Evolutionary conservation across 441 rosid genomes (phyloP).

Genomic region (Erysimum cheiri): DNA sequence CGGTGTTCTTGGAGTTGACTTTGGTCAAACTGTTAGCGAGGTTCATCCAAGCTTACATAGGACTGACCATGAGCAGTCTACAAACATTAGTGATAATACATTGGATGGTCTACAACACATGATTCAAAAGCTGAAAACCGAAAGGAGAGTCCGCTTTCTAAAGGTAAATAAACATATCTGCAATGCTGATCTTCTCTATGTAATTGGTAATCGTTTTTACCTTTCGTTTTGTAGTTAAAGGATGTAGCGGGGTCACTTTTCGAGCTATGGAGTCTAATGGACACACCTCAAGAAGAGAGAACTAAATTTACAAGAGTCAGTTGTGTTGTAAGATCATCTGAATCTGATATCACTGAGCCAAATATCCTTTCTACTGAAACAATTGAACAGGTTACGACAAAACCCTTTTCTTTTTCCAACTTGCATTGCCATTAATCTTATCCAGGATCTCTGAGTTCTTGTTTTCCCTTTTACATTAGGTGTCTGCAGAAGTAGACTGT

Average conservation of each 20-base stretch:
- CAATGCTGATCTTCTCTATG: background rate
- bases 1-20: constrained; percentile 87
- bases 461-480: constrained; percentile 51
- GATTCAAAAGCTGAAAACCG: constrained; percentile 70
- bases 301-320: constrained; percentile 58
- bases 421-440: background rate
- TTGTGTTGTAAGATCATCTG: constrained; percentile 63
- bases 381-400: constrained; percentile 45
- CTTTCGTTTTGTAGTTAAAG: constrained; percentile 66
- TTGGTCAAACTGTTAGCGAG: constrained; percentile 77
- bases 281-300: constrained; percentile 76
- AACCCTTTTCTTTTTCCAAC: background rate
- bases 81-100: constrained; percentile 80
- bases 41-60: constrained; percentile 94
- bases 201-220: background rate
- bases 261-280: constrained; percentile 97
- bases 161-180: constrained; percentile 56
- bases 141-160: constrained; percentile 70
- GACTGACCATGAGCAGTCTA: constrained; percentile 72
- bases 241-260: constrained; percentile 61
- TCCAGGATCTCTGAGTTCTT: constrained; percentile 13
- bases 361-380: constrained; percentile 74
- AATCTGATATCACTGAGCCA: constrained; percentile 68
- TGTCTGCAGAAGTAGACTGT: constrained; percentile 74
- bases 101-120: constrained; percentile 78